These are phyloP conservation scores for Colletotrichum euphorbiae DNA, from an alignment of 2,329 filamentous ascomycete genomes.

Conservation along the genomic window DNA sequence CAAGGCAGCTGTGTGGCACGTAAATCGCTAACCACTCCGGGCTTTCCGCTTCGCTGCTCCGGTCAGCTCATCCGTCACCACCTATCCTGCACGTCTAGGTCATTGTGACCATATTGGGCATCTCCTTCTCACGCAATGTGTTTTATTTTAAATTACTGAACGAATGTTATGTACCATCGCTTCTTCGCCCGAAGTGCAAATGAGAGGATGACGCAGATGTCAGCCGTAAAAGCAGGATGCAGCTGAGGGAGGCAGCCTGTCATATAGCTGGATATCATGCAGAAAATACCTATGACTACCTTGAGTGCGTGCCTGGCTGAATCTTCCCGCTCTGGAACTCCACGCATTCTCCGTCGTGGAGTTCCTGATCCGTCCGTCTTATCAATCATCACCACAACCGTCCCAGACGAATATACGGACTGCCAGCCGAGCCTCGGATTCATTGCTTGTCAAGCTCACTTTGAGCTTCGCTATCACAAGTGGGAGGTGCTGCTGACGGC, in stretches of 20 bases:
- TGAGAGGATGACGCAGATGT: neutral
- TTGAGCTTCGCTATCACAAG: neutral
- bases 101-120: neutral
- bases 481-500: neutral
- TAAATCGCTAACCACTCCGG: neutral
- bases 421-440: too few species aligned
- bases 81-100: neutral
- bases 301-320: neutral
- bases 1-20: neutral
- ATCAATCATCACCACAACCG: constrained; percentile 1
- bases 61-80: too few species aligned
- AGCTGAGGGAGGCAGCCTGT: neutral
- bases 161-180: constrained; percentile 4
- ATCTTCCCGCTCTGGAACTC: neutral
- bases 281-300: constrained; percentile 11
- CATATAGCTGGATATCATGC: constrained; percentile 8
- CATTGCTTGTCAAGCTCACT: neutral
- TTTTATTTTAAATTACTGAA: constrained; percentile 1
- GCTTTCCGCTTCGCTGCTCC: neutral
- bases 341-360: neutral
- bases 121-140: neutral
- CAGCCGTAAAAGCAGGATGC: neutral
- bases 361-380: neutral
- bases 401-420: neutral
- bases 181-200: neutral